These are phyloP conservation scores for Hypoxylon lienhwacheense DNA, from an alignment of 495 filamentous ascomycete species.

Conservation along the genomic window DNA sequence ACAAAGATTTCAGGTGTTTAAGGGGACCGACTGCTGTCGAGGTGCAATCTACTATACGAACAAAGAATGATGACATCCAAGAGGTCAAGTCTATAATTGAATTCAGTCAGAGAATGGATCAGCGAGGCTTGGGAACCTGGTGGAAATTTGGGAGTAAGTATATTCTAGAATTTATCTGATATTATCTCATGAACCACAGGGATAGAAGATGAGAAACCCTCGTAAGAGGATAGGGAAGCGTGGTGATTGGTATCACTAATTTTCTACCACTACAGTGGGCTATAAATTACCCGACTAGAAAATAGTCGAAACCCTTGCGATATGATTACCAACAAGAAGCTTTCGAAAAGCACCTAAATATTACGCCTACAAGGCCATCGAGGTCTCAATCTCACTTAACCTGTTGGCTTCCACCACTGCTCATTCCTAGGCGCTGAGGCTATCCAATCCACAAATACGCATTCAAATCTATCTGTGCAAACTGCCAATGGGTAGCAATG, in stretches of 20 bases:
- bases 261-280: conserved; percentile 12
- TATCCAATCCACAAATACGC: too few relatives aligned
- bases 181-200: too few relatives aligned
- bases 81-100: conserved; percentile 35
- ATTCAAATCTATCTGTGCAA: too few relatives aligned
- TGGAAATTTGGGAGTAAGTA: conserved; percentile 38
- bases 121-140: conserved; percentile 33
- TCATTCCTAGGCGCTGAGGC: too few relatives aligned
- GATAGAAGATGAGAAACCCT: too few relatives aligned
- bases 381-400: too few relatives aligned
- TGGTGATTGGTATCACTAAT: conserved; percentile 3
- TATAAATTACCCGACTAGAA: conserved; percentile 7
- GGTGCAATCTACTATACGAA: conserved; percentile 1
- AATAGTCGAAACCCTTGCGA: not conserved
- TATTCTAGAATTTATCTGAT: not conserved
- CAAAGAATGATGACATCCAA: conserved; percentile 18
- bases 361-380: too few relatives aligned
- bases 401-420: too few relatives aligned
- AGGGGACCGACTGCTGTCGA: conserved; percentile 20
- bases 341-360: too few relatives aligned
- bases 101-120: conserved; percentile 36
- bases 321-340: too few relatives aligned
- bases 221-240: not conserved
- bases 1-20: conserved; percentile 39
- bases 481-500: too few relatives aligned